Base-by-base conservation (phyloP, 2,329 filamentous ascomycete genomes). In the Nakataea oryzae region DNA sequence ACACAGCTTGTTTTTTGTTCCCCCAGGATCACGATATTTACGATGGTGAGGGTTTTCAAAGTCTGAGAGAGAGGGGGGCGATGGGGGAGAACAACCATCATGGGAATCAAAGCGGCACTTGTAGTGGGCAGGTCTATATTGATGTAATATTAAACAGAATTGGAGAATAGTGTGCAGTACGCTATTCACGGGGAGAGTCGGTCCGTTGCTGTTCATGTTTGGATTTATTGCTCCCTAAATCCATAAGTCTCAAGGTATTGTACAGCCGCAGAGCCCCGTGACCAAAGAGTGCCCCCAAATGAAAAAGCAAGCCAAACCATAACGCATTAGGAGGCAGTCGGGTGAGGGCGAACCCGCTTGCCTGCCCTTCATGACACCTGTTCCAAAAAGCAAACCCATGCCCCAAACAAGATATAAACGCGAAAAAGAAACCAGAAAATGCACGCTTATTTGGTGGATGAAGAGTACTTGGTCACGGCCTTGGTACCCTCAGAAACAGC, bases 381-480 rank as follows among this genome's bases (percentile, higher is more conserved):
- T 81, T 78, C 78, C 79, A 26, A 55, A 57, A 77, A 77, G 70
- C 71, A 81, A 77, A 80, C 80, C 78, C 74, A 75, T 74, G 75
- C 74, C 74, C 75, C 74, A 79, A 75, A 76, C 76, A 84, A 83
- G 84, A 83, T 85, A 80, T 73, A 71, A 77, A 77, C 76, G 77
- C 76, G 75, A 72, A 65, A 70, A 65, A 74, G 69, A 72, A 72
- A 65, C 70, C 66, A 74, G 69, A 72, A 70, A 74, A 67, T 72
- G 74, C 71, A 73, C 73, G 73, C 80, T 86, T 96, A 97, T 91
- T 97, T 99, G 80, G 93, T 95, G 75, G 93, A 97, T 64, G 93
- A 97, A 70, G 93, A 97, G 87, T 97, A 99, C 88, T 99, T 99
- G 85, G 95, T 99, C 71, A 99, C 95, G 63, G 95, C 95, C 91